Percentiles rank a stretch among this genome's conserved stretches.
These are phyloP conservation scores for Apiospora malaysiana DNA, from an alignment of 2,329 filamentous ascomycete species.

Conservation along the genomic window DNA sequence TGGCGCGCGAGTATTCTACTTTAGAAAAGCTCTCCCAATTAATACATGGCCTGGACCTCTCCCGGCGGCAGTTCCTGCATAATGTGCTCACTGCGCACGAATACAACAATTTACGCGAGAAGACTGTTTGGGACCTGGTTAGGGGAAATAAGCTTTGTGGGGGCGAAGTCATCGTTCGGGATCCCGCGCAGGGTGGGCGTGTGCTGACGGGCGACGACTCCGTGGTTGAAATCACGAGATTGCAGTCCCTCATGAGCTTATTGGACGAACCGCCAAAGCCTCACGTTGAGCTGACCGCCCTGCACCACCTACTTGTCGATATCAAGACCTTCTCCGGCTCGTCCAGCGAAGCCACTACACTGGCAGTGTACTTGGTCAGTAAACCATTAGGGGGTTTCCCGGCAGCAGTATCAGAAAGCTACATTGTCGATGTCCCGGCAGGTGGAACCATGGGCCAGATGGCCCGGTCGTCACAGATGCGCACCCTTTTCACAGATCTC, in stretches of 20 bases:
- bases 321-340: conserved; percentile 82
- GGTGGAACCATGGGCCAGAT: conserved; percentile 72
- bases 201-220: conserved; percentile 93
- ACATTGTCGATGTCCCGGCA: conserved; percentile 76
- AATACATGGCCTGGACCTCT: conserved; percentile 82
- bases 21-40: conserved; percentile 83
- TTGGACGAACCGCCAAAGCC: conserved; percentile 80
- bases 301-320: conserved; percentile 85
- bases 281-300: conserved; percentile 68
- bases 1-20: conserved; percentile 80
- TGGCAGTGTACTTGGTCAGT: conserved; percentile 79
- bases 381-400: conserved; percentile 69
- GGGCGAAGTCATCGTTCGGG: conserved; percentile 93
- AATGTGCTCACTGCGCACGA: conserved; percentile 90
- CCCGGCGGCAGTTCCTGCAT: conserved; percentile 88
- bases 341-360: conserved; percentile 74
- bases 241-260: conserved; percentile 96
- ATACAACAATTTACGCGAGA: conserved; percentile 79
- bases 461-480: conserved; percentile 70
- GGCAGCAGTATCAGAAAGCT: conserved; percentile 80
- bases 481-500: conserved; percentile 87
- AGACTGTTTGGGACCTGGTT: conserved; percentile 95
- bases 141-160: conserved; percentile 92
- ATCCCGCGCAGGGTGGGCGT: conserved; percentile 80
- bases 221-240: conserved; percentile 84